Base-by-base conservation (phyloP, 2,329 filamentous ascomycete genomes). In the Berkeleyomyces basicola region DNA sequence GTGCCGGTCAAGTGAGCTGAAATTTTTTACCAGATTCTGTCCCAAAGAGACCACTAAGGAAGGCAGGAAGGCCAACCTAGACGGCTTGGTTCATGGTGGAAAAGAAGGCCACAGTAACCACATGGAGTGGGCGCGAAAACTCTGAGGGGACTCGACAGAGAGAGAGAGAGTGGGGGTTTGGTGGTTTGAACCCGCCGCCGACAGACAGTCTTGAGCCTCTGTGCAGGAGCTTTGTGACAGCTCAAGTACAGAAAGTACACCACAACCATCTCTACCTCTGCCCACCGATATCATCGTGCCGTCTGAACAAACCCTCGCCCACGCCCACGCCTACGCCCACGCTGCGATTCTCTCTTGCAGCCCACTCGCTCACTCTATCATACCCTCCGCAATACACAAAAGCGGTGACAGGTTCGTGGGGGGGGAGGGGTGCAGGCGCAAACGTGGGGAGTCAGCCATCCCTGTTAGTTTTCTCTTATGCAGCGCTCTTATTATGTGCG, bases 321-420 rank as follows among this genome's bases (percentile, higher is more conserved):
- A n/a, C 49, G 14, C 10, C 9, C 49, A 36, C 14, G n/a, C 49
- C 6, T 33, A 36, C 10, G 10, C 42, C 6, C 42, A 43, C 9
- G 23, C 23, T 23, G 23, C 23, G 23, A 23, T 23, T 23, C 23
- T 23, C 23, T 23, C 23, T 23, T 23, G 23, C 23, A 23, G 23
- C 23, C 23, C 23, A 23, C 23, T 23, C 46, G 31, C n/a, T 16
- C 31, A 51, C 47, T 31, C 33, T 5, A 36, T 53, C 31, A 53
- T 14, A 53, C 49, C 49, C 49, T 53, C 49, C 49, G 2, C 23
- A 5, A 51, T 2, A 1, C 7, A 59, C 58, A 59, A 59, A 59
- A 59, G 58, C 58, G 58, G 58, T 59, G 58, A 59, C 58, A 37
- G 58, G 33, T 59, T 46, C 58, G 58, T 59, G 42, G 42, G 58